These are phyloP conservation scores for Pogostemon cablin DNA, from an alignment of 257 asterid species.

Conservation along the genomic window DNA sequence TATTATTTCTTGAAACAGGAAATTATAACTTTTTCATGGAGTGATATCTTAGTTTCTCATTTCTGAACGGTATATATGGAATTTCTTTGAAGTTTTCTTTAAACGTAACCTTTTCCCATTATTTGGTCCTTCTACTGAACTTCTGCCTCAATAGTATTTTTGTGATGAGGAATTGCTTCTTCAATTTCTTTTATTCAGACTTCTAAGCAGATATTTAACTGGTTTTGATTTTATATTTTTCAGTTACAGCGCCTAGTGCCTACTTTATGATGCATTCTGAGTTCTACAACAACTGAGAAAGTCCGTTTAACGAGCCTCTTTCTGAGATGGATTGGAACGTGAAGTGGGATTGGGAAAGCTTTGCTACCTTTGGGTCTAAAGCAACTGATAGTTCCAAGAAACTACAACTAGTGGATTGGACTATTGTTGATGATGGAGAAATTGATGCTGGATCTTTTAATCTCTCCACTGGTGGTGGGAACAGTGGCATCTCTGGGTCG, in stretches of 20 bases:
- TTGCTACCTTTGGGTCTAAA: conserved; percentile 55
- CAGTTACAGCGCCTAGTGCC: conserved; percentile 39
- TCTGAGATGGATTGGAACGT: conserved; percentile 78
- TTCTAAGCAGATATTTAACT: conserved; percentile 25
- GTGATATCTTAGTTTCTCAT: conserved; percentile 27
- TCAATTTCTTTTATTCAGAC: not conserved
- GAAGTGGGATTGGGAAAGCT: conserved; percentile 78
- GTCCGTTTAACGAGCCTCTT: conserved; percentile 36
- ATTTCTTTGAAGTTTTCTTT: conserved; percentile 6
- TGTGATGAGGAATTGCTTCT: conserved; percentile 22
- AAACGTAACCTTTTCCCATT: conserved; percentile 13
- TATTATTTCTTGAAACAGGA: conserved; percentile 33
- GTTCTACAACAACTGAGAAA: conserved; percentile 36
- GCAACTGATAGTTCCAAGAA: conserved; percentile 57
- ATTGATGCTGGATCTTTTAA: conserved; percentile 65
- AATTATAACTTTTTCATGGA: conserved; percentile 38
- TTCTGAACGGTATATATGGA: conserved; percentile 25
- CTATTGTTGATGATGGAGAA: conserved; percentile 63
- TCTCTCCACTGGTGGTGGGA: conserved; percentile 54
- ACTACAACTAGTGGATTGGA: conserved; percentile 75
- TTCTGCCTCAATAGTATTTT: conserved; percentile 3
- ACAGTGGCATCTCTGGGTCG: conserved; percentile 62
- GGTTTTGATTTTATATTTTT: conserved; percentile 11
- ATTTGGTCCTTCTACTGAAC: conserved; percentile 13
- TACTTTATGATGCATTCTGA: conserved; percentile 34